Evolutionary conservation across 305 asterid species (phyloP), one percentile per base, ranked within the genome.

Genomic region (Coffea humblotiana): DNA sequence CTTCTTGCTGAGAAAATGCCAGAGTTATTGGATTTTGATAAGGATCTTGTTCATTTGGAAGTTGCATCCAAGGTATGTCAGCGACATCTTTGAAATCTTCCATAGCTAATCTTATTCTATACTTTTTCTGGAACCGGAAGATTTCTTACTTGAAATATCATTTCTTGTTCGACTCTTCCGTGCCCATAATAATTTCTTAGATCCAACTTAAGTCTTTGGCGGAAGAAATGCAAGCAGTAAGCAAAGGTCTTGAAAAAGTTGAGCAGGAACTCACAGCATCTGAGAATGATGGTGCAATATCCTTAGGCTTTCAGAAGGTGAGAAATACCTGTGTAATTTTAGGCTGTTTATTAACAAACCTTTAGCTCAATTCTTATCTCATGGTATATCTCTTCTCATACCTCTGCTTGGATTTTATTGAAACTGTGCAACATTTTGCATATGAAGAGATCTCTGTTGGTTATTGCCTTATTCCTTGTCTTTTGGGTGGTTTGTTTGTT

Each of bases 181-280:
- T 84, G 85, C 72, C 77, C 74, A 75, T 77, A 74, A 77, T 40
- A 54, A 79, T 40, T 78, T 70, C 58, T 48, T 80, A 95, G 99
- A 95, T 94, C 85, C 97, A 92, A 92, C 87, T 95, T 86, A 95
- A 95, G 88, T 89, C 98, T 68, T 86, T 95, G 91, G 98, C 99
- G 82, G 99, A 93, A 86, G 99, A 95, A 91, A 94, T 94, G 98
- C 98, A 94, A 92, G 99, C 99, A 84, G 97, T 95, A 79, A 92
- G 90, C 88, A 95, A 94, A 88, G 99, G 98, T 86, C 98, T 94
- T 82, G 98, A 94, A 89, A 95, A 94, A 90, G 98, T 95, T 83
- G 97, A 95, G 79, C 97, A 92, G 85, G 99, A 95, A 91, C 96
- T 95, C 77, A 70, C 90, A 80, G 94, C 97, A 37, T 93, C 95